Evolutionary conservation across 306 rosid genomes (phyloP), one percentile per base, ranked within the genome.

Genomic region (Cucumis cinereus): DNA sequence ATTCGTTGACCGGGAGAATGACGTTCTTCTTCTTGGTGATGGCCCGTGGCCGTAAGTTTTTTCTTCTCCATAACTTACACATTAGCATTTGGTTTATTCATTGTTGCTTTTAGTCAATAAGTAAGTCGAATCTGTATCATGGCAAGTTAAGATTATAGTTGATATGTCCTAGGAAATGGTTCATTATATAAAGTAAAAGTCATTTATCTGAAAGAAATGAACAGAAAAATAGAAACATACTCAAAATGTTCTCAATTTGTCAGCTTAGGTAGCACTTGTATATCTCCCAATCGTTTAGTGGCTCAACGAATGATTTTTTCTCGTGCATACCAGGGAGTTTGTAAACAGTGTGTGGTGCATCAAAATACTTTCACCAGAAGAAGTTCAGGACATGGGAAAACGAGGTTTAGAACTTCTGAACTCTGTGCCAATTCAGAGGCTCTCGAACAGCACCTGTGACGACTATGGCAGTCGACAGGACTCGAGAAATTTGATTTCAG

Each of bases 361-460:
- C 81, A 91, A 91, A 85, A 94, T 94, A 85, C 97, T 94, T 36
- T 94, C 98, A 8, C 96, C 97, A 15, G 95, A 90, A 60, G 98
- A 94, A 87, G 89, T 91, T 89, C 98, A 89, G 80, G 96, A 89
- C 79, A 90, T 89, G 97, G 95, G 93, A 47, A 91, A 91, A 80
- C 83, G 78, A 67, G 96, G 92, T 49, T 86, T 87, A 15, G 91
- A 91, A 83, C 93, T 90, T 69, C 84, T 89, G 80, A 88, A 84
- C 79, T 84, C 93, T 1, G 89, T 86, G 79, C 96, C 96, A 11
- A 84, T 83, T 70, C 98, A 95, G 83, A 90, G 93, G 89, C 90
- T 88, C 61, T 86, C 97, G 14, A 85, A 66, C 49, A 84, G 85
- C 58, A 77, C 88, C 75, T 90, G 96, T 38, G 99, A 92, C 22